Base-by-base conservation (phyloP, 2,329 filamentous ascomycete species). In the Pyrenophora teres region DNA sequence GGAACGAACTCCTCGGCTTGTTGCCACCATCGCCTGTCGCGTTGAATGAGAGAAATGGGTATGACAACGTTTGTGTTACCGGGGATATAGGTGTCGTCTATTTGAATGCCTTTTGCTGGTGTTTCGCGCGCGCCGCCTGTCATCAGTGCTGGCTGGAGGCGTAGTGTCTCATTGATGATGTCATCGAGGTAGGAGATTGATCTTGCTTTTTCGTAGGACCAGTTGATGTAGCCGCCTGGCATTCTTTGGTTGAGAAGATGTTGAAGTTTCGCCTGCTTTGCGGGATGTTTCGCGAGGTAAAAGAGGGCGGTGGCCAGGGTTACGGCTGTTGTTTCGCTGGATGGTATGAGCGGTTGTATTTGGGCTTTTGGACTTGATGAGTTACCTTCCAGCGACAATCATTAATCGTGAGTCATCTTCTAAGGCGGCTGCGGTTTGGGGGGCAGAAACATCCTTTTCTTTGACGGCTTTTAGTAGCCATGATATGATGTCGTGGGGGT, bases 381-480 rank as follows among this genome's bases (percentile, higher is more conserved):
- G 41, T 8, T 54, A 68, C 64, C 62, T 69, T 50, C 67, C 67
- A 7, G 73, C 74, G 19, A 75, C 56, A 25, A 76, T 67, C 4
- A 75, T 45, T 1, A 71, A 54, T 5, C 67, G 59, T 1, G 67
- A 59, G 42, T 77, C 74, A 23, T 75, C 70, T 4, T 63, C 52
- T 8, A 76, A 49, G 10, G 71, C 60, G 13, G 50, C 62, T 43
- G 57, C 40, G 0, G 63, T 69, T 4, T 70, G 69, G 5, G 74
- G 60, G 0, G 72, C 74, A 1, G 69, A 69, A 2, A 60, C 49
- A 16, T 76, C 72, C 18, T 71, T 71, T 13, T 77, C 72, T 8
- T 69, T 63, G 4, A 70, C 57, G 5, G 74, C 72, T 46, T 75
- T 76, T 12, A 76, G 37, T 4, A 78, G 57, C 74, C 75, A 78